Conservation (phyloP, 805 yeast species). For the Wickerhamomyces tratensis region DNA sequence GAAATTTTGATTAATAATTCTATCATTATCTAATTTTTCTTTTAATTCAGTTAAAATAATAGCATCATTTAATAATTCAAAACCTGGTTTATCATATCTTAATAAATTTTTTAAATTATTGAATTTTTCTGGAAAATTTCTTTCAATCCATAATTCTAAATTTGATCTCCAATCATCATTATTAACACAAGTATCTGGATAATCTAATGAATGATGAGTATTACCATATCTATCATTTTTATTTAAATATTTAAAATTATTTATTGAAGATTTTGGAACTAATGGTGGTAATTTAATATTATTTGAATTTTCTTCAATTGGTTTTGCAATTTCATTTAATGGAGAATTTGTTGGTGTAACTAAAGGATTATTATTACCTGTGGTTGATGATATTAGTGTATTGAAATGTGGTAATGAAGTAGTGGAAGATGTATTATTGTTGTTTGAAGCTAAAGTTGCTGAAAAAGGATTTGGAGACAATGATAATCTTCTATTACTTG, state of each 20-base stretch:
- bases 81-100: constrained; percentile 19
- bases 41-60: constrained; percentile 17
- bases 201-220: constrained; percentile 12
- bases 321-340: neutral
- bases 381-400: neutral
- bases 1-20: neutral
- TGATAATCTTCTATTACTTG: constrained; percentile 23
- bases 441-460: neutral
- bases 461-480: constrained; percentile 13
- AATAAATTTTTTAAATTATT: constrained; percentile 28
- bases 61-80: constrained; percentile 19
- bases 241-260: constrained; percentile 10
- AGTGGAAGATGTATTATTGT: neutral
- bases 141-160: constrained; percentile 29
- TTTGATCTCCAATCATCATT: constrained; percentile 36
- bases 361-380: constrained; percentile 4
- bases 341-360: constrained; percentile 2
- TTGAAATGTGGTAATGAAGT: constrained; percentile 3
- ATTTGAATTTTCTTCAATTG: neutral
- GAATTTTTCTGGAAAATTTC: constrained; percentile 29
- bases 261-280: constrained; percentile 3
- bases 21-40: constrained; percentile 13
- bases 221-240: constrained; percentile 11
- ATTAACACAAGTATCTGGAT: constrained; percentile 25
- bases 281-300: constrained; percentile 16